Conservation (phyloP, 768 basidiomycete species). For the Strobilomyces confusus region DNA sequence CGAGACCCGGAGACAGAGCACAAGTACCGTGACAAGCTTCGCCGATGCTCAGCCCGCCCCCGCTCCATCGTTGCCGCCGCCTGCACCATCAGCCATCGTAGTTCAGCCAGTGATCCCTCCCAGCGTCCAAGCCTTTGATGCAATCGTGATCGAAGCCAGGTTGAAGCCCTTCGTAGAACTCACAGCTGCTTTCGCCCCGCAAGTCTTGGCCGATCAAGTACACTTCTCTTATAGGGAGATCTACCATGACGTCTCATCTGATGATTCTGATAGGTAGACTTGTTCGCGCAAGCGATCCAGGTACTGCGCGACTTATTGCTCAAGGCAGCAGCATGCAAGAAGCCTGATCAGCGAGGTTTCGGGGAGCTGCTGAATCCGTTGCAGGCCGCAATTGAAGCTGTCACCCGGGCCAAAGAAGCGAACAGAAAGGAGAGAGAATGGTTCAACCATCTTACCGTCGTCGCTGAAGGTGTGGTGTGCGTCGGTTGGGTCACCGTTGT, state of each 20-base stretch:
- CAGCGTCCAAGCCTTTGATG: constrained; percentile 69
- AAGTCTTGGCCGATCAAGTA: constrained; percentile 78
- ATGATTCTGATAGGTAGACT: constrained; percentile 47
- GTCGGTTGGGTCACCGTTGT: constrained; percentile 89
- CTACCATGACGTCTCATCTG: constrained; percentile 2
- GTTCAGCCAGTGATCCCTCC: constrained; percentile 45
- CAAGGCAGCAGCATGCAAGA: constrained; percentile 67
- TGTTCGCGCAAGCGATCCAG: constrained; percentile 64
- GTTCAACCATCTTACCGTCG: constrained; percentile 72
- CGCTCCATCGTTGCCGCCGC: constrained; percentile 30
- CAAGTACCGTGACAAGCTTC: constrained; percentile 29
- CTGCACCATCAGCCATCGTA: constrained; percentile 36
- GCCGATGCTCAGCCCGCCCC: constrained; percentile 23
- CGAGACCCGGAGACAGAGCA: constrained; percentile 25
- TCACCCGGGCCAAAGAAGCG: constrained; percentile 79
- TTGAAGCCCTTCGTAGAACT: constrained; percentile 72
- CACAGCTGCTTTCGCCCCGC: constrained; percentile 64
- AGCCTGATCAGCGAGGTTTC: constrained; percentile 64
- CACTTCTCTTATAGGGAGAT: constrained; percentile 20
- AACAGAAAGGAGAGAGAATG: constrained; percentile 78
- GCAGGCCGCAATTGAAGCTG: constrained; percentile 65
- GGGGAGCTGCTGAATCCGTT: constrained; percentile 62
- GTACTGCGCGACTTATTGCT: constrained; percentile 68
- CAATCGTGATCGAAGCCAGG: constrained; percentile 66
- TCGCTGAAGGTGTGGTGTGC: constrained; percentile 77